These are phyloP conservation scores for Atalantia buxifolia DNA, from an alignment of 345 rosid genomes.

Conservation along the genomic window DNA sequence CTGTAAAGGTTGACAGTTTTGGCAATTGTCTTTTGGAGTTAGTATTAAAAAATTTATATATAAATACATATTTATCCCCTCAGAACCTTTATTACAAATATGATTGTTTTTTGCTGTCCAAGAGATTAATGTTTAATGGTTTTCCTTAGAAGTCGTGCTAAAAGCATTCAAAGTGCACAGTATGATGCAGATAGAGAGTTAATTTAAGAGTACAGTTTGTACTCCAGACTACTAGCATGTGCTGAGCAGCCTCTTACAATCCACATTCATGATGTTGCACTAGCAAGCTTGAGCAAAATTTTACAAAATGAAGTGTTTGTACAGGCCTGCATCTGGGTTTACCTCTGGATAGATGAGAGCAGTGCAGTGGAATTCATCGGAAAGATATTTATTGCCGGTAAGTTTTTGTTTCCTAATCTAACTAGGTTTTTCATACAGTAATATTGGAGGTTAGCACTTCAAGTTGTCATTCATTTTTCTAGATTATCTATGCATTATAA, in stretches of 20 bases:
- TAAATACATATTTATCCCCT: not conserved
- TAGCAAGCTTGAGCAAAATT: not conserved
- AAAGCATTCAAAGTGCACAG: not conserved
- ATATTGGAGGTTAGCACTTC: conserved; percentile 2
- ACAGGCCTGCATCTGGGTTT: conserved; percentile 86
- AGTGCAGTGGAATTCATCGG: conserved; percentile 67
- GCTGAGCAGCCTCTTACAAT: not conserved
- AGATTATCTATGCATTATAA: not conserved
- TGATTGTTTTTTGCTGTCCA: not conserved
- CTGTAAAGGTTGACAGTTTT: not conserved
- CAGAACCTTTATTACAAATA: not conserved
- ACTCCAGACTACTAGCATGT: not conserved
- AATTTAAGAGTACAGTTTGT: not conserved
- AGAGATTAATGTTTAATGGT: not conserved
- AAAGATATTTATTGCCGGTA: conserved; percentile 88
- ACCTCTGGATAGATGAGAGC: conserved; percentile 83
- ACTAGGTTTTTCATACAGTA: conserved; percentile 4
- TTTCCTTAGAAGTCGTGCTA: not conserved
- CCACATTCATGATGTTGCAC: not conserved
- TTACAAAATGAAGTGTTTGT: conserved; percentile 20
- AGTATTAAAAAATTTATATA: too few relatives aligned
- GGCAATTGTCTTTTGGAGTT: not conserved
- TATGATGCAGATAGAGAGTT: not conserved
- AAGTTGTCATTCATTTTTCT: not conserved
- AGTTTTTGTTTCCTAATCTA: not conserved